Evolutionary conservation across 352 stramenopile genomes (phyloP).

Genomic region (Pythium oligandrum): DNA sequence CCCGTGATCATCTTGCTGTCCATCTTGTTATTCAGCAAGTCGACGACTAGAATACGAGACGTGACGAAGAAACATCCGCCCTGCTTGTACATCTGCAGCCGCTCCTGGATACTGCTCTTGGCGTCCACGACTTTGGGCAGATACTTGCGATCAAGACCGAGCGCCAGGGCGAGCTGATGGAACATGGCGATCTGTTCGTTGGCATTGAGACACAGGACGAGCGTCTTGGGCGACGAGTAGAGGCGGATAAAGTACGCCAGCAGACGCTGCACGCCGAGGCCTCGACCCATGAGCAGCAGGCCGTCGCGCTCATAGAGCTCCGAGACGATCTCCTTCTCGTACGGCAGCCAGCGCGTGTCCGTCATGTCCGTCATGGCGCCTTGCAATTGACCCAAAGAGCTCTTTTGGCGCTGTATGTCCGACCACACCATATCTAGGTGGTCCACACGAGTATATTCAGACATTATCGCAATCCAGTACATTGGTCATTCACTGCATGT

Average conservation of each 20-base stretch:
- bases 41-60: slow-evolving; percentile 95
- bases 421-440: neutral
- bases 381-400: slow-evolving; percentile 2
- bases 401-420: slow-evolving; percentile 3
- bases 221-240: slow-evolving; percentile 75
- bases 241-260: slow-evolving; percentile 90
- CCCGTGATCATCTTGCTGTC: slow-evolving; percentile 83
- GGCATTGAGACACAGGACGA: slow-evolving; percentile 92
- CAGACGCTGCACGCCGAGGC: slow-evolving; percentile 84
- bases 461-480: slow-evolving; percentile 13
- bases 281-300: slow-evolving; percentile 90
- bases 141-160: slow-evolving; percentile 82
- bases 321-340: slow-evolving; percentile 64
- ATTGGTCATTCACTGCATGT: slow-evolving; percentile 3
- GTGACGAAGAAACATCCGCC: slow-evolving; percentile 95
- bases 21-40: slow-evolving; percentile 90
- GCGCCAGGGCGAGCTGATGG: slow-evolving; percentile 73
- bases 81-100: slow-evolving; percentile 87
- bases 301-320: slow-evolving; percentile 80
- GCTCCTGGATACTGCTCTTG: slow-evolving; percentile 69
- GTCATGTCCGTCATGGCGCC: too few species aligned
- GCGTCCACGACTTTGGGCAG: slow-evolving; percentile 85
- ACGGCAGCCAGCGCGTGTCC: slow-evolving; percentile 54
- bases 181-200: slow-evolving; percentile 82
- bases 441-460: slow-evolving; percentile 6